A percentile compares a stretch with the other conserved stretches of the same genome.
These are phyloP conservation scores for Volvox africanus DNA, from an alignment of 139 green algal species.

Conservation along the genomic window DNA sequence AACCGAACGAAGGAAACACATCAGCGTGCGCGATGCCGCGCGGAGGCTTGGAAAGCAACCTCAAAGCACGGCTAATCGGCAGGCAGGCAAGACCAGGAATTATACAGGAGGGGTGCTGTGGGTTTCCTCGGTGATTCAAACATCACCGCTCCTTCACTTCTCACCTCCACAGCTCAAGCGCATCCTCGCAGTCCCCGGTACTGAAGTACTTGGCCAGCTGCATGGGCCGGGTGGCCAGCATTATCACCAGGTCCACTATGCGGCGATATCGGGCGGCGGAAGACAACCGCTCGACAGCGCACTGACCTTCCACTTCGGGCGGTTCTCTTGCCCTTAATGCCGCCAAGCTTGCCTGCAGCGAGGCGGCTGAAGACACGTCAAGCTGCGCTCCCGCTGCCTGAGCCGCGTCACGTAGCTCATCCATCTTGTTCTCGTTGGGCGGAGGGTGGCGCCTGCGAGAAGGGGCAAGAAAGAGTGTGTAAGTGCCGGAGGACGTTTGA, in stretches of 20 bases:
- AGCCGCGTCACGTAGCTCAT: background rate
- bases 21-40: too few species aligned
- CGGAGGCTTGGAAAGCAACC: too few species aligned
- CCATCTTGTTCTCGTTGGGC: constrained; percentile 60
- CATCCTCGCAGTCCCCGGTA: constrained; percentile 69
- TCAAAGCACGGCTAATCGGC: too few species aligned
- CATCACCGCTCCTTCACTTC: background rate
- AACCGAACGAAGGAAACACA: too few species aligned
- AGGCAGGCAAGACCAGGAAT: too few species aligned
- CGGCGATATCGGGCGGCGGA: background rate
- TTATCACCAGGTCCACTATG: constrained; percentile 71
- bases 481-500: too few species aligned
- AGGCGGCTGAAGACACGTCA: constrained; percentile 65
- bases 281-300: background rate
- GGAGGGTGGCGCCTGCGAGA: constrained; percentile 12
- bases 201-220: constrained; percentile 92
- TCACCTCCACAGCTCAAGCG: constrained; percentile 47
- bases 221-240: constrained; percentile 94
- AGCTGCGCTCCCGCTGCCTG: constrained; percentile 60
- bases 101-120: too few species aligned
- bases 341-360: constrained; percentile 66
- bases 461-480: too few species aligned
- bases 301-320: background rate
- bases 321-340: constrained; percentile 44
- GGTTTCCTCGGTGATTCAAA: background rate